These are phyloP conservation scores for Solanum gracilifrons DNA, from an alignment of 257 asterid species.

Conservation along the genomic window DNA sequence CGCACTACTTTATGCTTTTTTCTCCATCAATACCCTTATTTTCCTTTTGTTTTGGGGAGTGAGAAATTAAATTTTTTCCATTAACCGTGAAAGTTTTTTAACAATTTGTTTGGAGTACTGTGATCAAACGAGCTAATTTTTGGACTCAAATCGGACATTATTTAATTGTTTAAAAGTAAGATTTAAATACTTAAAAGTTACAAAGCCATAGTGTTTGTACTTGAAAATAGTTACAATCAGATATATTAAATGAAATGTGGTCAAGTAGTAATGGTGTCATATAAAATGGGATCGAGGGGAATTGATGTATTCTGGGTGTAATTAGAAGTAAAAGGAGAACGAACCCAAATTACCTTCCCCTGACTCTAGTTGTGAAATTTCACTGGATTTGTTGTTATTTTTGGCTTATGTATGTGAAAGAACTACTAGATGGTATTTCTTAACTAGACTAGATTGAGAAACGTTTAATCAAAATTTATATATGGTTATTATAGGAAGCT, in stretches of 20 bases:
- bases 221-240: too few species aligned
- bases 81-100: too few species aligned
- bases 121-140: background rate
- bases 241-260: background rate
- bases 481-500: background rate
- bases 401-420: background rate
- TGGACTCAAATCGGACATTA: background rate
- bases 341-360: background rate
- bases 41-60: too few species aligned
- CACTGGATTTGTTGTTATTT: constrained; percentile 15
- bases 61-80: too few species aligned
- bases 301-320: background rate
- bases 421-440: background rate
- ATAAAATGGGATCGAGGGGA: background rate
- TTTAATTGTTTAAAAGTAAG: background rate
- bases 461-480: background rate
- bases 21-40: too few species aligned
- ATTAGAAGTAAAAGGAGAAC: background rate
- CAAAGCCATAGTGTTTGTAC: background rate
- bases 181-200: background rate
- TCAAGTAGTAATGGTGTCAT: background rate
- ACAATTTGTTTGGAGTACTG: background rate
- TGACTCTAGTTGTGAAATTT: too few species aligned
- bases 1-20: too few species aligned
- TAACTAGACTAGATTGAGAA: background rate